Conservation (phyloP, 805 yeast genomes). For the Starmerella apis region DNA sequence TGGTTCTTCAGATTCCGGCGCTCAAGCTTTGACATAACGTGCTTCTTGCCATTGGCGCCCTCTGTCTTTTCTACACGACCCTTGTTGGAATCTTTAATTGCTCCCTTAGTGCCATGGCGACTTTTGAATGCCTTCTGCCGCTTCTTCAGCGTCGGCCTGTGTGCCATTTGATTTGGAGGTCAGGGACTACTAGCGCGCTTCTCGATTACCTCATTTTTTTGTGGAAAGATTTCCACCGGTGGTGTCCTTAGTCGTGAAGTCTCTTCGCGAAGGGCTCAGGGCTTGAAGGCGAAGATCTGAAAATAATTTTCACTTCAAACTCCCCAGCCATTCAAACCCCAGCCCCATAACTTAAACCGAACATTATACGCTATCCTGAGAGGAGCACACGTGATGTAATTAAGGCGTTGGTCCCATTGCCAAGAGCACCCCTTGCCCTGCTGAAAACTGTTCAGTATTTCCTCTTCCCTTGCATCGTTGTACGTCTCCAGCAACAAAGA, state of each 20-base stretch:
- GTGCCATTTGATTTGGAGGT: constrained; percentile 35
- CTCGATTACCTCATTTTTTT: constrained; percentile 8
- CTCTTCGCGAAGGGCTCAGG: constrained; percentile 9
- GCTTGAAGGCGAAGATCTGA: not conserved
- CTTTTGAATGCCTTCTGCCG: constrained; percentile 86
- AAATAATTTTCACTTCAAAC: not conserved
- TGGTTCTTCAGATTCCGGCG: constrained; percentile 74
- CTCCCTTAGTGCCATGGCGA: constrained; percentile 80
- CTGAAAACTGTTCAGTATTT: constrained; percentile 14
- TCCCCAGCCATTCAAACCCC: not conserved
- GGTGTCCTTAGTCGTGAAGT: too few species aligned
- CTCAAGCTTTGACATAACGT: constrained; percentile 44
- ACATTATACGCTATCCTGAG: not conserved
- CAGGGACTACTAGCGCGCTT: not conserved
- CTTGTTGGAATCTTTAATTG: constrained; percentile 61
- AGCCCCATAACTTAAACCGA: not conserved
- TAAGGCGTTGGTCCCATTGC: not conserved
- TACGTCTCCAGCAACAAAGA: constrained; percentile 18
- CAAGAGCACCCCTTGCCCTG: constrained; percentile 13
- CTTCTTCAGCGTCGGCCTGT: constrained; percentile 72
- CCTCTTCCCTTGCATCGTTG: not conserved
- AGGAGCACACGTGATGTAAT: not conserved
- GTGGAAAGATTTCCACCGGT: not conserved
- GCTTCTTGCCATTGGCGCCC: constrained; percentile 30
- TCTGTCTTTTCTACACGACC: constrained; percentile 75